Conservation (phyloP, 441 rosid genomes). For the Erodium texanum region DNA sequence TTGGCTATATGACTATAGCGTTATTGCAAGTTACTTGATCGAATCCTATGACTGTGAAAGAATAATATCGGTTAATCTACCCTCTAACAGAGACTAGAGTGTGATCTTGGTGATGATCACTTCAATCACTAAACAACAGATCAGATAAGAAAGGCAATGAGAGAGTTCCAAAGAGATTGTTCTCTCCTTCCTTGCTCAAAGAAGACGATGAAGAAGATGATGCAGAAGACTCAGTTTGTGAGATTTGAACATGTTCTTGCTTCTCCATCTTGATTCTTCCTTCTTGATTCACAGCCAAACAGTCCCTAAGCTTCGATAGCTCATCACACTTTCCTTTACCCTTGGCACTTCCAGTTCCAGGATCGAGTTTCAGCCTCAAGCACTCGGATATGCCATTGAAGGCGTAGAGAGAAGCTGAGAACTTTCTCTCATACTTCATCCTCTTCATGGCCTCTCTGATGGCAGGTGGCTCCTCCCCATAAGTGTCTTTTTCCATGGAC, state of each 20-base stretch:
- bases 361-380: slow-evolving; percentile 26
- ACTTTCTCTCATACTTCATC: slow-evolving; percentile 51
- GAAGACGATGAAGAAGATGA: slow-evolving; percentile 14
- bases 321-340: slow-evolving; percentile 9
- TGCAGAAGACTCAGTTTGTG: slow-evolving; percentile 20
- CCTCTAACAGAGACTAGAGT: too few relatives aligned
- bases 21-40: neutral
- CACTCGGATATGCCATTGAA: slow-evolving; percentile 57
- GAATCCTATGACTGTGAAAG: neutral
- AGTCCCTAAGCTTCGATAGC: too few relatives aligned
- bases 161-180: slow-evolving; percentile 47
- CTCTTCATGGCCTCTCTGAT: slow-evolving; percentile 43
- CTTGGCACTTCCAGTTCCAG: slow-evolving; percentile 2
- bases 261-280: too few relatives aligned
- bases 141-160: slow-evolving; percentile 55
- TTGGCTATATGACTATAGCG: too few relatives aligned
- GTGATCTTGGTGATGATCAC: neutral
- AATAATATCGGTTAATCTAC: too few relatives aligned
- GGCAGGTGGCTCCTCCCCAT: slow-evolving; percentile 37
- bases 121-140: slow-evolving; percentile 28
- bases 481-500: slow-evolving; percentile 25
- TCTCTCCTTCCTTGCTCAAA: slow-evolving; percentile 31
- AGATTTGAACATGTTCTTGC: slow-evolving; percentile 8
- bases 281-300: too few relatives aligned
- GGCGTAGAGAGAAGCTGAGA: slow-evolving; percentile 59